phyloP scores from a whole-genome alignment of 352 stramenopile genomes.

The Phytophthora macrochlamydospora region DNA sequence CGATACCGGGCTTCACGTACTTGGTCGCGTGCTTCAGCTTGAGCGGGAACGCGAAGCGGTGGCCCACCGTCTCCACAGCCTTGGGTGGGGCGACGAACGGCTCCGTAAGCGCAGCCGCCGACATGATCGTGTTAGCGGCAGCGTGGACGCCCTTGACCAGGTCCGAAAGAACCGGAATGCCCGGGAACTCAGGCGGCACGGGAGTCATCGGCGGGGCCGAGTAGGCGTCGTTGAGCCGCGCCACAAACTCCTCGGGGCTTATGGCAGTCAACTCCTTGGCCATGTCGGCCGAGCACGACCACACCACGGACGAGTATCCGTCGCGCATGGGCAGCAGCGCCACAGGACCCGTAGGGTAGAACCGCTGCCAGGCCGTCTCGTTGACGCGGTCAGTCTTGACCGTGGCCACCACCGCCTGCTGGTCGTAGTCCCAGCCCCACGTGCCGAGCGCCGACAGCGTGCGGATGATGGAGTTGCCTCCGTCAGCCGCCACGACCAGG shows the following conservation, averaged over 20 bases:
- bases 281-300: slow-evolving; percentile 86
- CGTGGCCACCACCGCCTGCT: slow-evolving; percentile 91
- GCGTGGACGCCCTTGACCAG: slow-evolving; percentile 78
- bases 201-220: slow-evolving; percentile 48
- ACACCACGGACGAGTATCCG: slow-evolving; percentile 91
- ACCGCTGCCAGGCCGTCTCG: slow-evolving; percentile 91
- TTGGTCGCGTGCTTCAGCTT: slow-evolving; percentile 88
- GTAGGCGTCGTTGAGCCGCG: slow-evolving; percentile 81
- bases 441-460: slow-evolving; percentile 85
- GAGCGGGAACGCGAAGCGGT: slow-evolving; percentile 88
- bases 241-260: slow-evolving; percentile 76
- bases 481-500: slow-evolving; percentile 89
- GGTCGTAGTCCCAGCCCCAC: slow-evolving; percentile 93
- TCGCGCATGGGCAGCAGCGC: slow-evolving; percentile 91
- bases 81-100: slow-evolving; percentile 80
- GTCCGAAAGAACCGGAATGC: slow-evolving; percentile 78
- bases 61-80: slow-evolving; percentile 67
- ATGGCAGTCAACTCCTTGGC: slow-evolving; percentile 82
- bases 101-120: slow-evolving; percentile 70
- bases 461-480: slow-evolving; percentile 89
- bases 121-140: slow-evolving; percentile 78
- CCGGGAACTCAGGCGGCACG: slow-evolving; percentile 71
- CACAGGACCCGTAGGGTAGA: slow-evolving; percentile 89
- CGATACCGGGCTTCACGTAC: slow-evolving; percentile 89
- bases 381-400: slow-evolving; percentile 86